Evolutionary conservation across 441 rosid genomes (phyloP), one percentile per base, ranked within the genome.

Genomic region (Manihot esculenta): DNA sequence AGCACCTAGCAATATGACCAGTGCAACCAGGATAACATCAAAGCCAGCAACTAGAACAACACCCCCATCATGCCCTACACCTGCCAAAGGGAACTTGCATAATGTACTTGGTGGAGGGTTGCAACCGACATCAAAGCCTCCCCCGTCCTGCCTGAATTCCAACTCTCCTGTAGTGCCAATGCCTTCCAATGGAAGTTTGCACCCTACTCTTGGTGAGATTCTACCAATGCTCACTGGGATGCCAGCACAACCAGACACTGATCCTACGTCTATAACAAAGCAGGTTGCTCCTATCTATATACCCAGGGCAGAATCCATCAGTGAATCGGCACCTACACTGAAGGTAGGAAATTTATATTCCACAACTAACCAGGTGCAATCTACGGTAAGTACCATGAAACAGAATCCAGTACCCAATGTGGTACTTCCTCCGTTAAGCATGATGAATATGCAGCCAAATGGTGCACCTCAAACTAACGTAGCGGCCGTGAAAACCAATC

Each of bases 151-250:
- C 45, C 68, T 56, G 13, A 73, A 78, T 53, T 71, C 77, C 58
- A 17, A 69, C 2, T 7, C 14, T 24, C 23, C 26, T 67, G 12
- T 49, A 33, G 23, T 50, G 5, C 70, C 54, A 23, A 27, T 62
- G 51, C 60, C 70, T 17, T 53, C 72, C 3, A 42, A 27, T 47
- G 72, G 68, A 62, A 55, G 66, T 44, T 44, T 70, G 24, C 73
- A 70, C 33, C 80, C 60, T 64, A 6, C 49, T 30, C 6, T 12
- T 26, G 58, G 42, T 45, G 70, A 50, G 56, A 3, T 72, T 71
- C 78, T 58, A 26, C 83, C 79, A n/a, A 18, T 67, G 21, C 63
- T 51, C 45, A 67, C 42, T 56, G 65, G 41, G 38, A 72, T 48
- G 49, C 63, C 61, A 63, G 45, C 73, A 14, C 70, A 47, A 76